Evolutionary conservation across 805 yeast species (phyloP).

Genomic region (Starmerella kuoi): DNA sequence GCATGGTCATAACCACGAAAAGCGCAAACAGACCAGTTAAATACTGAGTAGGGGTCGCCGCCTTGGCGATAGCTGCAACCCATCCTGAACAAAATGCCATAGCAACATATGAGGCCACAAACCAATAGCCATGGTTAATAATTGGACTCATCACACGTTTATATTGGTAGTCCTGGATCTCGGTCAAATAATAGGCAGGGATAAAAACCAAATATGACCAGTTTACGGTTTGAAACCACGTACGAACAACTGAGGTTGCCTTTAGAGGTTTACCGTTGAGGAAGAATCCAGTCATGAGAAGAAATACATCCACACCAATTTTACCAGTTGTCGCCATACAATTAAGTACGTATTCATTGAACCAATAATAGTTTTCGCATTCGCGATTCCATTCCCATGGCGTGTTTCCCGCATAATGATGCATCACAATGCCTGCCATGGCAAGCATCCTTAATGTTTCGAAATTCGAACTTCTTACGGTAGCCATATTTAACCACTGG

Average conservation of each 20-base stretch:
- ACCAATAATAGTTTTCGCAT: conserved; percentile 2
- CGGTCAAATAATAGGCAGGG: not conserved
- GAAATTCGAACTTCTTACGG: conserved; percentile 10
- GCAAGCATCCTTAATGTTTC: conserved; percentile 13
- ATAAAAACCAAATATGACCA: conserved; percentile 11
- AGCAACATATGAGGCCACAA: conserved; percentile 9
- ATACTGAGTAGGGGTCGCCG: conserved; percentile 9
- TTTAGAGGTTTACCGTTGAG: conserved; percentile 8
- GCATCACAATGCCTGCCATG: conserved; percentile 12
- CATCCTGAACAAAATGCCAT: conserved; percentile 9
- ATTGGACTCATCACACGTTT: conserved; percentile 6
- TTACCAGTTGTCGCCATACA: conserved; percentile 13
- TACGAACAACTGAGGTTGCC: conserved; percentile 8
- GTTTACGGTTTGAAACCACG: conserved; percentile 11
- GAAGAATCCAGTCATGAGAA: conserved; percentile 14
- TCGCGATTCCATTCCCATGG: conserved; percentile 6
- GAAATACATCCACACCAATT: conserved; percentile 12
- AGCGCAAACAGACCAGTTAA: conserved; percentile 3
- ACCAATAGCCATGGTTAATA: conserved; percentile 11
- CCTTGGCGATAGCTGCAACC: conserved; percentile 5
- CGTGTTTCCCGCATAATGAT: conserved; percentile 9
- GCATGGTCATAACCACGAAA: conserved; percentile 3
- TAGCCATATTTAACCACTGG: no score
- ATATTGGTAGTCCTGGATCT: not conserved
- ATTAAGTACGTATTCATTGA: conserved; percentile 5